phyloP scores from a whole-genome alignment of 768 basidiomycete genomes.

The Baorangia bicolor region DNA sequence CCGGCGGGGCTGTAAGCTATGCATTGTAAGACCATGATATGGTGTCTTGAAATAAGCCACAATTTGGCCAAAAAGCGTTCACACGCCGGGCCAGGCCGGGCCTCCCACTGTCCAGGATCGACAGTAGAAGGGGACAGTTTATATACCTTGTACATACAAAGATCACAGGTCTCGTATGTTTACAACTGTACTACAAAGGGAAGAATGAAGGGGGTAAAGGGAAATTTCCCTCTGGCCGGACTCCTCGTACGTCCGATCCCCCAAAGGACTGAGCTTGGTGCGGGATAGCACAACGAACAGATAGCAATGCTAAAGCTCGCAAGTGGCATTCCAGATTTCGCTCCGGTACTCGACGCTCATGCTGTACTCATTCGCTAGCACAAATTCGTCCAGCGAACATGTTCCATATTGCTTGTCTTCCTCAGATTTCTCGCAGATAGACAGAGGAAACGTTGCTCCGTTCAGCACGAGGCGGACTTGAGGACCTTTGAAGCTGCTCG shows the following conservation, averaged over 20 bases:
- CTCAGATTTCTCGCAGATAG: slow-evolving; percentile 29
- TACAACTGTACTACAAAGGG: not conserved
- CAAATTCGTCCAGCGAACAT: slow-evolving; percentile 37
- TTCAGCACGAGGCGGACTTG: slow-evolving; percentile 44
- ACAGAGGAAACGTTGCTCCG: slow-evolving; percentile 37
- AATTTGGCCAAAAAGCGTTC: not conserved
- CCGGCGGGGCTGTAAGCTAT: too few species aligned
- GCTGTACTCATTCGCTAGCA: slow-evolving; percentile 27
- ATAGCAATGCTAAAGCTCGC: slow-evolving; percentile 16
- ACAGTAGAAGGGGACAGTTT: not conserved
- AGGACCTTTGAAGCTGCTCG: slow-evolving; percentile 31
- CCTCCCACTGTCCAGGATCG: too few species aligned
- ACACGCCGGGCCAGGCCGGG: not conserved
- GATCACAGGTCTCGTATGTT: too few species aligned
- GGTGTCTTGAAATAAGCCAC: too few species aligned
- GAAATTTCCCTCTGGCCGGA: not conserved
- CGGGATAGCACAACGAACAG: not conserved
- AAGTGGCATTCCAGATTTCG: slow-evolving; percentile 38
- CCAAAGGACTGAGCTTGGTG: not conserved
- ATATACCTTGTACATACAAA: not conserved
- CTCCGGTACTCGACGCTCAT: slow-evolving; percentile 30
- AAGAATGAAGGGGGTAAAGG: too few species aligned
- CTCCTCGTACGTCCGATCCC: not conserved
- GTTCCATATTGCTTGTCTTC: slow-evolving; percentile 35
- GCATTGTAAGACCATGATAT: too few species aligned